A percentile compares a stretch with the other conserved stretches of the same genome.
phyloP scores from a whole-genome alignment of 106 monocot species.

The Dactylorhiza incarnata region DNA sequence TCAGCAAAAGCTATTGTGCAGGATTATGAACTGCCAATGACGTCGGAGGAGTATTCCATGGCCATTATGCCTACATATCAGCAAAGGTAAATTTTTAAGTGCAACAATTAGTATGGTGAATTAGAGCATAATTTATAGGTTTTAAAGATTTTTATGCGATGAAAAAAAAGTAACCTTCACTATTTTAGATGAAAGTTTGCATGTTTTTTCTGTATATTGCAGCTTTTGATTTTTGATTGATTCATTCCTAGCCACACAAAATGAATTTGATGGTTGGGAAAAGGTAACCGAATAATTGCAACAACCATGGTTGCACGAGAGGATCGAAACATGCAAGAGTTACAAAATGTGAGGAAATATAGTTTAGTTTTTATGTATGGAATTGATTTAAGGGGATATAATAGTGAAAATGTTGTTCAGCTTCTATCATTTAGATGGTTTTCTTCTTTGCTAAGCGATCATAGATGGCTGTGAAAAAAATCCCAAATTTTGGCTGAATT shows the following conservation, averaged over 20 bases:
- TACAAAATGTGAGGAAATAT: not conserved
- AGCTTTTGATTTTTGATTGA: no score
- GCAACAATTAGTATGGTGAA: not conserved
- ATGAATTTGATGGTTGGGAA: no score
- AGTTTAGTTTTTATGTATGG: not conserved
- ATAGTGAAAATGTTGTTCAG: not conserved
- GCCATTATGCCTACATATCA: conserved; percentile 43
- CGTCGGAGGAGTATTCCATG: conserved; percentile 32
- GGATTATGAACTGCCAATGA: conserved; percentile 48
- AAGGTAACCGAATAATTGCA: no score
- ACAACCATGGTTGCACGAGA: no score
- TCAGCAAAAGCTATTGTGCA: conserved; percentile 36
- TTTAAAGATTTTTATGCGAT: not conserved
- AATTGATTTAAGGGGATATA: not conserved
- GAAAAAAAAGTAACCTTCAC: not conserved
- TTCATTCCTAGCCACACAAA: no score
- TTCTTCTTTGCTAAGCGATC: not conserved
- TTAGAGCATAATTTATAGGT: not conserved
- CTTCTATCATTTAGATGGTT: not conserved
- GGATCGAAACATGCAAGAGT: not conserved
- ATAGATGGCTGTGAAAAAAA: not conserved
- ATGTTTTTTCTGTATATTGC: not conserved
- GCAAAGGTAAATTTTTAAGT: no score
- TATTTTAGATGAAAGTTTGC: not conserved
- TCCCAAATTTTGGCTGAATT: not conserved